These are phyloP conservation scores for Aspergillus wentii DNA, from an alignment of 495 filamentous ascomycete genomes.

Conservation along the genomic window DNA sequence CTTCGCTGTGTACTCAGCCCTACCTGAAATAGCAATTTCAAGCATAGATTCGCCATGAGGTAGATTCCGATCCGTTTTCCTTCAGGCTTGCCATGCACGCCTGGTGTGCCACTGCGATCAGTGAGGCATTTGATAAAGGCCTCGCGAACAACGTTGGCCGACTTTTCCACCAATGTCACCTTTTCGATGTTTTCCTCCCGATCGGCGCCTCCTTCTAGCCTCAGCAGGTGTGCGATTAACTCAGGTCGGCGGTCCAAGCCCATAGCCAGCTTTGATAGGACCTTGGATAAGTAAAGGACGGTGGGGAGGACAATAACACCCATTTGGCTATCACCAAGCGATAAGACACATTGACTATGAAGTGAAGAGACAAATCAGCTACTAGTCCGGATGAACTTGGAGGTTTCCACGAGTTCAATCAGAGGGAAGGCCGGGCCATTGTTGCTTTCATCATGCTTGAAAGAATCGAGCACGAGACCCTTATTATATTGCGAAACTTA, in stretches of 20 bases:
- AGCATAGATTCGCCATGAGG: constrained; percentile 80
- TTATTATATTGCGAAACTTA: constrained; percentile 31
- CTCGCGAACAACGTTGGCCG: constrained; percentile 81
- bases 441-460: too few species aligned
- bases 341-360: constrained; percentile 66
- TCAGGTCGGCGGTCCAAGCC: constrained; percentile 71
- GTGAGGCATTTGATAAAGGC: constrained; percentile 88
- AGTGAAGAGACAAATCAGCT: constrained; percentile 2
- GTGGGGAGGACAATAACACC: constrained; percentile 75
- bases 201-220: constrained; percentile 41
- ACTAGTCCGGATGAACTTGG: too few species aligned
- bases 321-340: constrained; percentile 70
- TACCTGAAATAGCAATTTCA: constrained; percentile 85
- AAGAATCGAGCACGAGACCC: neutral
- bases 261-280: constrained; percentile 76
- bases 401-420: too few species aligned
- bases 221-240: constrained; percentile 53
- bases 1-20: too few species aligned
- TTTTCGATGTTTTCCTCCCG: constrained; percentile 52
- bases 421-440: too few species aligned
- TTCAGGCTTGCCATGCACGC: constrained; percentile 52
- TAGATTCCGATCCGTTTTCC: constrained; percentile 88
- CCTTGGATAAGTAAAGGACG: constrained; percentile 68
- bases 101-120: constrained; percentile 64
- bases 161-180: constrained; percentile 76